Evolutionary conservation across 139 green algal genomes (phyloP), one percentile per base, ranked within the genome.

Genomic region (Chlorella sp.): DNA sequence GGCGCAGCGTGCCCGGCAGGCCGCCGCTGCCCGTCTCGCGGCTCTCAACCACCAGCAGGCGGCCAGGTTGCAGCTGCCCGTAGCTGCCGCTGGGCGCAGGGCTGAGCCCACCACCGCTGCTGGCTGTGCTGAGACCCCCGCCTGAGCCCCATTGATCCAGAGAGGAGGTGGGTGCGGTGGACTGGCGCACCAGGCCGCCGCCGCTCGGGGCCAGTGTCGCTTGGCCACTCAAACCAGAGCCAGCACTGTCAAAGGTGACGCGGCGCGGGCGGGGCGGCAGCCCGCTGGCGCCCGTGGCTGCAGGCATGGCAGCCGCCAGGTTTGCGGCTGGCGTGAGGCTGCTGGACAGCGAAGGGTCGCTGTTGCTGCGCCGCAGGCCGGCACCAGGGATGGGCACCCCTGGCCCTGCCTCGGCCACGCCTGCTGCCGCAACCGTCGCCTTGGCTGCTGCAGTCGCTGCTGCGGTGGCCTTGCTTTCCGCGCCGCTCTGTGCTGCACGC

Each of bases 351-450:
- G 30, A 69, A n/a, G 41, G 56, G 78, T 81, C 84, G 76, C 65
- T 81, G 76, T 75, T 88, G 84, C 75, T 85, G 71, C 84, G 84
- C 57, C 74, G n/a, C 41, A 88, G 76, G 57, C 84, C 72, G 13
- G 26, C 26, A 0, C 39, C 56, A 0, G 82, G 62, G 57, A 64
- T 65, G 81, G 30, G 30, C 41, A 74, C 55, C 12, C 62, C 71
- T 12, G 57, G 28, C 30, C 38, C 26, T 15, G 71, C 64, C 34
- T 15, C 47, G 41, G 63, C 71, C 57, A 78, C 65, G 9, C 63
- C 67, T 39, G 80, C 56, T 12, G 68, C 80, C 15, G 44, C 56
- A 16, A 78, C 81, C 38, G 81, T 32, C 9, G 65, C 51, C 3
- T n/a, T 32, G 15, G 51, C 65, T 30, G 80, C 44, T 0, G 47